Base-by-base conservation (phyloP, 2,329 filamentous ascomycete genomes). In the Sarocladium strictum region DNA sequence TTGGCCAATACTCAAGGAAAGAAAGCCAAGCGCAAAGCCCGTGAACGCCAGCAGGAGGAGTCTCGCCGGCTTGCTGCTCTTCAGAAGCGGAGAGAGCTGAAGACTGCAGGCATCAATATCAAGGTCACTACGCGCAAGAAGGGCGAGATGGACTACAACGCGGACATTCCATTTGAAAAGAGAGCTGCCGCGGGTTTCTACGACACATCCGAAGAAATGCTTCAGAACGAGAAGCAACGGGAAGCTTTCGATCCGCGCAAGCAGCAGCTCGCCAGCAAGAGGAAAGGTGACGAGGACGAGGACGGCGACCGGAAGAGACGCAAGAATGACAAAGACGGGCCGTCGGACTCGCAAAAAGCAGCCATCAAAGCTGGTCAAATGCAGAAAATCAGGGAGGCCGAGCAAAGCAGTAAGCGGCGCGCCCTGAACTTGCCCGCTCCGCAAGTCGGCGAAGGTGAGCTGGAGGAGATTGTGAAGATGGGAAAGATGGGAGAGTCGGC, bases 141-240 rank as follows among this genome's bases (percentile, higher is more conserved):
- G 76, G 94, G 94, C 0, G 87, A 97, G 75, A 99, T 99, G 90
- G 94, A 99, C 71, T 99, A 99, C 76, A 99, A 99, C 71, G 94
- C 94, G 63, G 94, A 99, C 63, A 96, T 99, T 60, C 94, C 94
- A 0, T 97, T 99, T 61, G 94, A 99, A 70, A 97, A 94, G 71
- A 89, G 89, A 59, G 86, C 94, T 0, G 87, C 88, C 0, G 76
- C 85, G 21, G 94, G 94, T 12, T 99, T 99, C 68, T 96, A 93
- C 72, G 93, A 99, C 67, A 99, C 94, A 0, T 77, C 77, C 3
- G 91, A 97, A 14, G 94, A 99, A 67, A 76, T 88, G 60, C 72
- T 76, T 3, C 79, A 78, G 60, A 99, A 99, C 69, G 93, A 99
- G 70, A 81, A 81, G 56, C 86, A 96, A 67, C 83, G 90, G 52